A percentile compares a stretch with the other conserved stretches of the same genome.
Evolutionary conservation across 371 early-diverging fungal genomes (phyloP).

Genomic region (Mortierella sp.): DNA sequence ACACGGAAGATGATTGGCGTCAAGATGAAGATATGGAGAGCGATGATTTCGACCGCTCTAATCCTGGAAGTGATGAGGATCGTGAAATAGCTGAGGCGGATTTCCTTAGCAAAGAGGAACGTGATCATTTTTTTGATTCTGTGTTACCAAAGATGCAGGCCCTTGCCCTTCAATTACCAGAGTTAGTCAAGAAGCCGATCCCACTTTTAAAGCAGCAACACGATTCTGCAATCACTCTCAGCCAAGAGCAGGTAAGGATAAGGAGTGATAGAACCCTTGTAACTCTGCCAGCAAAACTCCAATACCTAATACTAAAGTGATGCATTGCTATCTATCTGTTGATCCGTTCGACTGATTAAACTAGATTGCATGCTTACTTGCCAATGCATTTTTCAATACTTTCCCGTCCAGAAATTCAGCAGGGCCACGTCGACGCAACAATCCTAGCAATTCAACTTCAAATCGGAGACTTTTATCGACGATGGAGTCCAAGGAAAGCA

Average conservation of each 20-base stretch:
- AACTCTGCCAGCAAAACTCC: not conserved
- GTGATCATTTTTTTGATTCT: constrained; percentile 30
- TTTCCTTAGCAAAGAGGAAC: constrained; percentile 28
- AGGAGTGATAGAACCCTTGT: not conserved
- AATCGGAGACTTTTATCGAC: constrained; percentile 1
- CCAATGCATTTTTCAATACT: constrained; percentile 67
- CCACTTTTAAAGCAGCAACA: constrained; percentile 47
- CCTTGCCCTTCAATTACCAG: constrained; percentile 43
- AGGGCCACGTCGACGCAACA: not conserved
- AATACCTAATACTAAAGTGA: not conserved
- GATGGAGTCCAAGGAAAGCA: not conserved
- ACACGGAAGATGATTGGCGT: not conserved
- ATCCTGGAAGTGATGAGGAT: constrained; percentile 1
- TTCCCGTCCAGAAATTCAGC: constrained; percentile 52
- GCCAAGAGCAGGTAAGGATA: constrained; percentile 49
- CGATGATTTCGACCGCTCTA: not conserved
- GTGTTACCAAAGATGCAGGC: constrained; percentile 40
- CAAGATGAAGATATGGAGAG: not conserved
- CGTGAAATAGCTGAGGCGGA: constrained; percentile 15
- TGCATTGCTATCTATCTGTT: not conserved
- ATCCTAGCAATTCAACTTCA: not conserved
- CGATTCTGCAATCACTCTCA: constrained; percentile 47
- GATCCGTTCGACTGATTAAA: not conserved
- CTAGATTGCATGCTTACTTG: constrained; percentile 61
- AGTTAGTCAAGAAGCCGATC: constrained; percentile 48